Evolutionary conservation across 345 rosid species (phyloP), one percentile per base, ranked within the genome.

Genomic region (Gossypium australe): DNA sequence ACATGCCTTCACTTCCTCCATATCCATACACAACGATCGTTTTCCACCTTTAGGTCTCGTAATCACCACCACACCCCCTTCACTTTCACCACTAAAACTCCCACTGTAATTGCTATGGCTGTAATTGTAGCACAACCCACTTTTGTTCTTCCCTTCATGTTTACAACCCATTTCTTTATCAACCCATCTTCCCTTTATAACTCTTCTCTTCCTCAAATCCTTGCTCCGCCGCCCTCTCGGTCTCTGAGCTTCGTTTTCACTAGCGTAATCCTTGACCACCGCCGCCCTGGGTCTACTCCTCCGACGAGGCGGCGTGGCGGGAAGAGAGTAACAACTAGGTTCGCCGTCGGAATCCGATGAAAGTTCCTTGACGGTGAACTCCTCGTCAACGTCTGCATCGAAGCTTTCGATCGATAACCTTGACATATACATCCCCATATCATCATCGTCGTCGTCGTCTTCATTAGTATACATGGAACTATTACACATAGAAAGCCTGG

Each of bases 1-100:
- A 79, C 99, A 92, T 17, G 98, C 97, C 76, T 91, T 90, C 43
- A 92, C 90, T 80, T 92, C 95, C 41, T 79, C 98, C 83, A 92
- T 66, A 73, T 88, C 98, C 98, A 94, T 92, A 79, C 98, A 94
- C 84, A 94, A 52, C 1, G 92, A 76, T 72, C 90, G 85, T 48
- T 77, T 78, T 77, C 98, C 99, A 73, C 98, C 97, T 70, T 83
- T 88, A 0, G 97, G 91, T 87, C 87, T 87, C 34, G 96, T 89
- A 59, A 94, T 89, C 81, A 94, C 90, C 85, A 91, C 75, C 79
- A 93, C 27, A 0, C 92, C 83, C 48, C 79, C 81, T 18, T 86
- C 90, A 79, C 89, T 88, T 55, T 89, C 94, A 9, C 90, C 91
- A 16, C 93, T 87, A 29, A 78, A 69, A 73, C 90, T 79, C 16